Evolutionary conservation across 2,329 filamentous ascomycete species (phyloP).

Genomic region (Fusarium sp.): DNA sequence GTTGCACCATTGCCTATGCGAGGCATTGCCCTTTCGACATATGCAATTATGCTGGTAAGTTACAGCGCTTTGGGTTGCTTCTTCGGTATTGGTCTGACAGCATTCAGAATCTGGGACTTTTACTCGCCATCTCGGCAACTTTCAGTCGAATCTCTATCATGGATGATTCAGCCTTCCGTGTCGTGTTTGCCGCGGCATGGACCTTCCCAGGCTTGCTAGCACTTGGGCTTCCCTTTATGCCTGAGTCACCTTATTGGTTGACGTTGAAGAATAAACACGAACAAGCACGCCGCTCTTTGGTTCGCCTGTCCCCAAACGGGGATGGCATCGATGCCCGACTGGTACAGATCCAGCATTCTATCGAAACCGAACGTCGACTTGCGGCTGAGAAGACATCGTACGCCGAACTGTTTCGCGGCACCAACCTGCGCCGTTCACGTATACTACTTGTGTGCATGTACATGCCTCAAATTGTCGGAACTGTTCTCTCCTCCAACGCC

Average conservation of each 20-base stretch:
- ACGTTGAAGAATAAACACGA: background rate
- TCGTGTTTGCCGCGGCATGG: constrained; percentile 14
- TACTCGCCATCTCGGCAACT: constrained; percentile 16
- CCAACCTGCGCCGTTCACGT: constrained; percentile 1
- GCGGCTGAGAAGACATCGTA: constrained; percentile 5
- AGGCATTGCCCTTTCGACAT: constrained; percentile 12
- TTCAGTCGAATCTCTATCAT: constrained; percentile 14
- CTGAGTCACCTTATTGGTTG: constrained; percentile 11
- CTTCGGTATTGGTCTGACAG: too few relatives aligned
- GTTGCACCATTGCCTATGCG: constrained; percentile 12
- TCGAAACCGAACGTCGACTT: constrained; percentile 11
- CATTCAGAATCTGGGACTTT: constrained; percentile 15
- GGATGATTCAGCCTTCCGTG: constrained; percentile 15
- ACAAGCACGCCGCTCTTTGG: background rate
- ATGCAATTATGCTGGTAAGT: constrained; percentile 17
- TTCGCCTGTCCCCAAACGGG: background rate
- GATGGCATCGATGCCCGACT: constrained; percentile 2
- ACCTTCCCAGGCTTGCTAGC: background rate
- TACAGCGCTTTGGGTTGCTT: too few relatives aligned
- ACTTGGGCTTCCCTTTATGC: constrained; percentile 8
- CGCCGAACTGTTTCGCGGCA: constrained; percentile 4
- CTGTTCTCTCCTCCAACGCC: constrained; percentile 15
- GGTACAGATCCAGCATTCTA: constrained; percentile 7
- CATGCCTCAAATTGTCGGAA: constrained; percentile 9
- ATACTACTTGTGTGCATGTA: constrained; percentile 15